A percentile compares a stretch with the other conserved stretches of the same genome.
These are phyloP conservation scores for Parasarocladium wereldwijsianum DNA, from an alignment of 2,329 filamentous ascomycete species.

Conservation along the genomic window DNA sequence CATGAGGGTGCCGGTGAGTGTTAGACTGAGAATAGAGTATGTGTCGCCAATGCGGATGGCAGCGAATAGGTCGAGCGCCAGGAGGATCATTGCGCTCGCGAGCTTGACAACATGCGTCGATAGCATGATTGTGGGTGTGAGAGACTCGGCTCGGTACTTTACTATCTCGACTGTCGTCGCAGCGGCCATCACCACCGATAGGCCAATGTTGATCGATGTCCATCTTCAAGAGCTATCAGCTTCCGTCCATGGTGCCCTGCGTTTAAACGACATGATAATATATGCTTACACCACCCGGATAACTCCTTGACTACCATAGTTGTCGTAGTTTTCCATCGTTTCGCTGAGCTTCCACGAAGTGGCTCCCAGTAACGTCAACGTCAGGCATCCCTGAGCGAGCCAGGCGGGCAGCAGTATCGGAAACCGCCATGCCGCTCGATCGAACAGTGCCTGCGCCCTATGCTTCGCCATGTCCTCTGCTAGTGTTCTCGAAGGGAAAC, in stretches of 20 bases:
- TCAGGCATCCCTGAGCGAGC: conserved; percentile 29
- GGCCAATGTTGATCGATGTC: conserved; percentile 35
- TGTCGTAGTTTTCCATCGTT: conserved; percentile 27
- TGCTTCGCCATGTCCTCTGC: conserved; percentile 25
- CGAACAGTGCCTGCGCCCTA: conserved; percentile 36
- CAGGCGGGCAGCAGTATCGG: conserved; percentile 33
- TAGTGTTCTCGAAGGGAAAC: conserved; percentile 5
- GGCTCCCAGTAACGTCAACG: conserved; percentile 31
- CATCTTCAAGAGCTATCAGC: conserved; percentile 23
- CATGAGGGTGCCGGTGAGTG: conserved; percentile 31
- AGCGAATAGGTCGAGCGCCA: conserved; percentile 37
- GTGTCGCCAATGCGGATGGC: conserved; percentile 28
- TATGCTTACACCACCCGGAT: conserved; percentile 37
- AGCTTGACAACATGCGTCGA: conserved; percentile 36
- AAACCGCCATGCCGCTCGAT: conserved; percentile 35
- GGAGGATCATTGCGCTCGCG: conserved; percentile 27
- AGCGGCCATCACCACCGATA: conserved; percentile 30
- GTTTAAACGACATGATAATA: background rate
- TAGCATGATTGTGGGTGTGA: conserved; percentile 40
- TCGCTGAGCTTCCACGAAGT: conserved; percentile 38
- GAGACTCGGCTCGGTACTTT: conserved; percentile 29
- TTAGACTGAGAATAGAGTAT: conserved; percentile 27
- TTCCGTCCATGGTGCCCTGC: background rate
- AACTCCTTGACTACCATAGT: conserved; percentile 23
- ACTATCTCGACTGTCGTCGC: conserved; percentile 32